Evolutionary conservation across 148 eudicot species (phyloP).

Genomic region (Camellia lanceoleosa): DNA sequence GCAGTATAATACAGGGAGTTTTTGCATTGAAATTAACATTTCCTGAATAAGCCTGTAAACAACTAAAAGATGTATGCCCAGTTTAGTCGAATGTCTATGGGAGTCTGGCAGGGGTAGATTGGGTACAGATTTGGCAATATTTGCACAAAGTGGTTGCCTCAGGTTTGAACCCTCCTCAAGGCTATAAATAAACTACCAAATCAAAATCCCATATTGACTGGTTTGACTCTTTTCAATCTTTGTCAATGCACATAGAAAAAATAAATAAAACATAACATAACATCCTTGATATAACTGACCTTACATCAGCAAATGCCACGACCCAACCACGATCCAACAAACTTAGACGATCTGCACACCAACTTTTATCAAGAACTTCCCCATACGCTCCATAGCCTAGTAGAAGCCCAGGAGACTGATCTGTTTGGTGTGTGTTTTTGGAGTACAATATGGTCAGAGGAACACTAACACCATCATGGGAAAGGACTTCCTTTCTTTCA

Average conservation of each 20-base stretch:
- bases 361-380: slow-evolving; percentile 78
- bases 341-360: slow-evolving; percentile 85
- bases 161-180: no score
- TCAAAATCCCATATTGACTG: not conserved
- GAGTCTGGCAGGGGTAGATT: no score
- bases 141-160: no score
- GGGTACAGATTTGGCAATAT: no score
- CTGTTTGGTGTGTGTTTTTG: slow-evolving; percentile 32
- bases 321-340: slow-evolving; percentile 98
- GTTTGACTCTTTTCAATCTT: not conserved
- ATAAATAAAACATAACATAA: not conserved
- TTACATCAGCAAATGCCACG: slow-evolving; percentile 94
- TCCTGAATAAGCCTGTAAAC: not conserved
- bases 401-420: slow-evolving; percentile 74
- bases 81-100: no score
- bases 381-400: slow-evolving; percentile 97
- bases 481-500: slow-evolving; percentile 61
- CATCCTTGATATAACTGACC: slow-evolving; percentile 41
- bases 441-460: slow-evolving; percentile 79
- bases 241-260: not conserved
- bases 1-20: not conserved
- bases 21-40: not conserved
- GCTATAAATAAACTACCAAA: not conserved
- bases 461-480: slow-evolving; percentile 67
- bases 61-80: not conserved